Conservation (phyloP, 2,329 filamentous ascomycete species). For the Zymoseptoria crescenta region DNA sequence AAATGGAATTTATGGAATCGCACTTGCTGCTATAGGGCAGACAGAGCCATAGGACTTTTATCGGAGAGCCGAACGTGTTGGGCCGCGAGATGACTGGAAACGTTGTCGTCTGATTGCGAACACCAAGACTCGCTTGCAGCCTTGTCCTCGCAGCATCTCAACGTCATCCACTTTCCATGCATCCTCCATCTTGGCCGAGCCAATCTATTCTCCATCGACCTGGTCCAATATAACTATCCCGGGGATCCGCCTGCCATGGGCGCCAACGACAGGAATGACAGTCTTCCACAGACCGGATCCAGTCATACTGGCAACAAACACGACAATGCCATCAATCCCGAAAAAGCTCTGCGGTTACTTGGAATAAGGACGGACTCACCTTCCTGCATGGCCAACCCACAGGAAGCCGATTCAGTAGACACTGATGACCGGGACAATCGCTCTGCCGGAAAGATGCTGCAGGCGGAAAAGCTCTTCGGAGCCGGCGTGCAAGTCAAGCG, state of each 20-base stretch:
- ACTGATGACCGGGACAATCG: conserved; percentile 8
- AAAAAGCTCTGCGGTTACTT: background rate
- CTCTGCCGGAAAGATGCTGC: conserved; percentile 17
- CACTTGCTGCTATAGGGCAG: background rate
- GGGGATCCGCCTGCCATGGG: conserved; percentile 1
- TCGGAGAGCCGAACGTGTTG: background rate
- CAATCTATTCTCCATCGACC: background rate
- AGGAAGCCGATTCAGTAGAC: background rate
- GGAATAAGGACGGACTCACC: background rate
- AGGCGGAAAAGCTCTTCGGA: conserved; percentile 14
- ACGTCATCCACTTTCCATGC: background rate
- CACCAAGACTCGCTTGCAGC: background rate
- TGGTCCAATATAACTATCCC: background rate
- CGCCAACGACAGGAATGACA: conserved; percentile 1
- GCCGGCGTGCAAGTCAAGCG: conserved; percentile 6
- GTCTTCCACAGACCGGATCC: conserved; percentile 1
- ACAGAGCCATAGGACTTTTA: background rate
- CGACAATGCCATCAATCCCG: background rate
- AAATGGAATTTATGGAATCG: background rate
- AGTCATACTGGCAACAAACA: background rate
- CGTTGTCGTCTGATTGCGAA: background rate
- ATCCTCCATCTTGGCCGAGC: background rate
- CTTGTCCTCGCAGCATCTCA: background rate
- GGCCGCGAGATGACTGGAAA: background rate
- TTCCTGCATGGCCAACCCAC: background rate